phyloP scores from a whole-genome alignment of 495 filamentous ascomycete species.

The Cetradonia linearis region DNA sequence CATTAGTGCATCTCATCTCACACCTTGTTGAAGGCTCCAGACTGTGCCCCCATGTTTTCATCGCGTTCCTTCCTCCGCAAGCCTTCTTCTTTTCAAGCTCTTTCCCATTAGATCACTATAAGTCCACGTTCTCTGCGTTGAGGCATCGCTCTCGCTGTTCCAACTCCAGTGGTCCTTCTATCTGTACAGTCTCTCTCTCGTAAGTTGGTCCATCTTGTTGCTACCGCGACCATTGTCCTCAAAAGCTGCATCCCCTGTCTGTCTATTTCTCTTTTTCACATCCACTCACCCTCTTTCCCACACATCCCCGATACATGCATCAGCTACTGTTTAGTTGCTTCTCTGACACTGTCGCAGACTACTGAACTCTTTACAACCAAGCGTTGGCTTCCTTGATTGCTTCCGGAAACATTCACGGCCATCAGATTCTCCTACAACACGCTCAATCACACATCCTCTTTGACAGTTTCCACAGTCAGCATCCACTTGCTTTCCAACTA shows the following conservation, averaged over 20 bases:
- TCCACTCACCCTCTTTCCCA: neutral
- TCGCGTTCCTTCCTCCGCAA: neutral
- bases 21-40: neutral
- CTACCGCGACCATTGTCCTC: constrained; percentile 3
- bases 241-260: neutral
- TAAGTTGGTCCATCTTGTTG: neutral
- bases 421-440: neutral
- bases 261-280: neutral
- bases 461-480: constrained; percentile 1
- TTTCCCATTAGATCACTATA: neutral
- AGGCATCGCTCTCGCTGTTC: constrained; percentile 3
- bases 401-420: neutral
- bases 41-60: neutral
- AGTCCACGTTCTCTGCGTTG: neutral
- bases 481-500: neutral
- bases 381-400: neutral
- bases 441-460: neutral
- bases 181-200: neutral
- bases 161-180: neutral
- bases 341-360: constrained; percentile 4
- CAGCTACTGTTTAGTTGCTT: constrained; percentile 3
- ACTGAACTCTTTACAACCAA: neutral
- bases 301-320: neutral
- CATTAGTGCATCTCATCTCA: neutral
- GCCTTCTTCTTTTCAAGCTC: neutral